These are phyloP conservation scores for Jimgerdemannia flammicorona DNA, from an alignment of 192 early-diverging fungal species.

Conservation along the genomic window DNA sequence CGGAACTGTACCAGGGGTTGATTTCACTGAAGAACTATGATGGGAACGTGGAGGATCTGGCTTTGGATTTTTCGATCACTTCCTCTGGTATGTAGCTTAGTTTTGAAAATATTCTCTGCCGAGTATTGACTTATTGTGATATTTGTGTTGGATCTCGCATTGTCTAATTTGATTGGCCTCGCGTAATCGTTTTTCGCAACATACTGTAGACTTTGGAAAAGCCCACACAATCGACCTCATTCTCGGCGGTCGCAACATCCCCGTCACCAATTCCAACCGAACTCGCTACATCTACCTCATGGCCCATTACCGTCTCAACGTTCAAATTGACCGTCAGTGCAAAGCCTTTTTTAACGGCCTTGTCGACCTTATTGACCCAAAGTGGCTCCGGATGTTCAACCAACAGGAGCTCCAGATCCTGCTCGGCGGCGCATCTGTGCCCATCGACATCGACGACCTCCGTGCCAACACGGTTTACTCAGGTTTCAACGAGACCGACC, in stretches of 20 bases:
- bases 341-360: constrained; percentile 84
- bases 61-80: constrained; percentile 66
- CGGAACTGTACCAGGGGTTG: constrained; percentile 71
- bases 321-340: constrained; percentile 72
- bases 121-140: neutral
- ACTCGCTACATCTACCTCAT: constrained; percentile 84
- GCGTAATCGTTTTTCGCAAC: neutral
- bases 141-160: neutral
- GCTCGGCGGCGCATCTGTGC: constrained; percentile 71
- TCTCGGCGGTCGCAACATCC: constrained; percentile 66
- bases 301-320: constrained; percentile 86
- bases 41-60: constrained; percentile 67
- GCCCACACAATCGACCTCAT: constrained; percentile 65
- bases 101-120: neutral
- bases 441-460: constrained; percentile 79
- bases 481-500: constrained; percentile 66
- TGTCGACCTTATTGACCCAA: constrained; percentile 76
- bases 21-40: constrained; percentile 72
- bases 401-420: constrained; percentile 89
- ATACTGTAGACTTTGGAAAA: constrained; percentile 32
- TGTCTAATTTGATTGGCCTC: neutral
- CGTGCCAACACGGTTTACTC: constrained; percentile 69
- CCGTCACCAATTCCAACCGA: constrained; percentile 84
- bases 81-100: constrained; percentile 41
- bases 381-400: constrained; percentile 93